phyloP scores from a whole-genome alignment of 495 filamentous ascomycete genomes.

The Pyronema omphalodes region DNA sequence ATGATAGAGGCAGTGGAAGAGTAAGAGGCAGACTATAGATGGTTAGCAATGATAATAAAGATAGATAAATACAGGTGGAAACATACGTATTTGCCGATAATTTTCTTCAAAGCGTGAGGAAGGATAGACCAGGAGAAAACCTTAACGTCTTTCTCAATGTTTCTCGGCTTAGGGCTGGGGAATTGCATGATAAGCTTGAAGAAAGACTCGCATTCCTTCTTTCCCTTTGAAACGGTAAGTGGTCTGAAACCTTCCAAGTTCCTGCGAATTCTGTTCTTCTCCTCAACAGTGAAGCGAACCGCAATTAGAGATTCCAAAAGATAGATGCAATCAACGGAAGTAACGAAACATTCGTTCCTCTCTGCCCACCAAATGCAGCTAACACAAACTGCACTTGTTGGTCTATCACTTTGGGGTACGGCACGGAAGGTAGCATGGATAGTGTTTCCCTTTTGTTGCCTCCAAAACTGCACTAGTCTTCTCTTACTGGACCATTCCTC shows the following conservation, averaged over 20 bases:
- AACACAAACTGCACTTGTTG: slow-evolving; percentile 61
- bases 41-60: slow-evolving; percentile 3
- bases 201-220: slow-evolving; percentile 80
- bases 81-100: slow-evolving; percentile 92
- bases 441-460: slow-evolving; percentile 56
- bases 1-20: slow-evolving; percentile 23
- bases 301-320: slow-evolving; percentile 76
- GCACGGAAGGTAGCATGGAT: slow-evolving; percentile 54
- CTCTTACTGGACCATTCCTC: slow-evolving; percentile 63
- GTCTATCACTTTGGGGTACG: slow-evolving; percentile 48
- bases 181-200: slow-evolving; percentile 99
- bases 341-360: slow-evolving; percentile 74
- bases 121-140: slow-evolving; percentile 90
- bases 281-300: slow-evolving; percentile 72
- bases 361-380: slow-evolving; percentile 90
- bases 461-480: slow-evolving; percentile 68
- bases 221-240: slow-evolving; percentile 77
- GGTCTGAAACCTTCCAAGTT: slow-evolving; percentile 88
- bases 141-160: slow-evolving; percentile 98
- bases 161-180: slow-evolving; percentile 78
- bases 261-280: slow-evolving; percentile 91
- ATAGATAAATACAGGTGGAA: neutral
- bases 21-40: slow-evolving; percentile 20
- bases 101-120: slow-evolving; percentile 71
- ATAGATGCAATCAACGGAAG: slow-evolving; percentile 89